Conservation (phyloP, 192 early-diverging fungal genomes). For the Coemansia sp. region DNA sequence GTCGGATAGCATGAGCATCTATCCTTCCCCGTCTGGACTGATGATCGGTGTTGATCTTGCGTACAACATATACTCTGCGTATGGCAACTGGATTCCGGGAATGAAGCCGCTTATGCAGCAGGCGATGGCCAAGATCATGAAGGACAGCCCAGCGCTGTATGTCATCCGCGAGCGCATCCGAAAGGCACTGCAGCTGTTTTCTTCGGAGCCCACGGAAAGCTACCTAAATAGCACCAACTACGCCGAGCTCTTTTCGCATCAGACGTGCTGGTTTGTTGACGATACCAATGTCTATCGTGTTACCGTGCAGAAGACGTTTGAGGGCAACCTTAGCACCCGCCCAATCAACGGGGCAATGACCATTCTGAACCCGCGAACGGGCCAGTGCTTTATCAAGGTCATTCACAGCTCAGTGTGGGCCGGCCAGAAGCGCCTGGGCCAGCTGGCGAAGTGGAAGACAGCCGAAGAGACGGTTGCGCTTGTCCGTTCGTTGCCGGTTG, state of each 20-base stretch:
- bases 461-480: slow-evolving; percentile 99
- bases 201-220: slow-evolving; percentile 97
- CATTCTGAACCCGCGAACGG: slow-evolving; percentile 98
- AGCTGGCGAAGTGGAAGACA: slow-evolving; percentile 99
- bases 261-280: slow-evolving; percentile 99
- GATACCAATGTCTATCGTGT: slow-evolving; percentile 99
- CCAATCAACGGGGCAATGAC: slow-evolving; percentile 99
- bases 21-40: slow-evolving; percentile 96
- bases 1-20: slow-evolving; percentile 98
- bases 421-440: slow-evolving; percentile 98
- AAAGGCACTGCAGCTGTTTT: slow-evolving; percentile 98
- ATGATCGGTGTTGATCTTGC: slow-evolving; percentile 98
- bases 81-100: slow-evolving; percentile 98
- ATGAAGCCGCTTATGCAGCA: slow-evolving; percentile 98
- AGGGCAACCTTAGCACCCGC: slow-evolving; percentile 97
- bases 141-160: slow-evolving; percentile 96
- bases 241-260: slow-evolving; percentile 95
- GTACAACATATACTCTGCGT: slow-evolving; percentile 92
- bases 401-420: slow-evolving; percentile 99
- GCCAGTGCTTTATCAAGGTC: slow-evolving; percentile 98
- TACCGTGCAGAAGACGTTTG: slow-evolving; percentile 99
- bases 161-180: slow-evolving; percentile 97
- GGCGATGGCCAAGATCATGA: slow-evolving; percentile 99
- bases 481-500: slow-evolving; percentile 96
- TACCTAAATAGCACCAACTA: slow-evolving; percentile 95